Evolutionary conservation across 2,329 filamentous ascomycete species (phyloP).

Genomic region (Colletotrichum sp.): DNA sequence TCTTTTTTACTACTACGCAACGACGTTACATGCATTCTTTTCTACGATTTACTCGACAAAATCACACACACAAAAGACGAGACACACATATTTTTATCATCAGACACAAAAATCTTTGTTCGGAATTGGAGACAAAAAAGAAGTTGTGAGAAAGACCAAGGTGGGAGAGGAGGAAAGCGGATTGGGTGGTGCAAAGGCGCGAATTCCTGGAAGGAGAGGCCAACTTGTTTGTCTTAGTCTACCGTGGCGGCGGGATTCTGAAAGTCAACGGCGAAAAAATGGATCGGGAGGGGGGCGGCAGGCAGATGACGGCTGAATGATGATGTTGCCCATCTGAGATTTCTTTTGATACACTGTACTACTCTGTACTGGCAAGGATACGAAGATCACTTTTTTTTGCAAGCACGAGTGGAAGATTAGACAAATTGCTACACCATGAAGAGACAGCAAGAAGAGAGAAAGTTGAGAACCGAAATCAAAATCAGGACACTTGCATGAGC

Average conservation of each 20-base stretch:
- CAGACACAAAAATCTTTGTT: neutral
- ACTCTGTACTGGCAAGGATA: neutral
- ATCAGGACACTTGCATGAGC: neutral
- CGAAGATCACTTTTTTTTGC: neutral
- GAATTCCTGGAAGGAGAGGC: neutral
- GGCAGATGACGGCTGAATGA: neutral
- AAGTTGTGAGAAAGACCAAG: neutral
- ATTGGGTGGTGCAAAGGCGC: neutral
- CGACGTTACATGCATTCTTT: slow-evolving; percentile 7
- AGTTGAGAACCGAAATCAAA: neutral
- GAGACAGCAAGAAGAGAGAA: neutral
- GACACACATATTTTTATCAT: neutral
- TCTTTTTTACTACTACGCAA: neutral
- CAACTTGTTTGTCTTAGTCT: neutral
- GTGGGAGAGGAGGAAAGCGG: neutral
- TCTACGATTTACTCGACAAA: slow-evolving; percentile 1
- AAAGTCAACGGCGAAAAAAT: neutral
- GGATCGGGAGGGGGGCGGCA: neutral
- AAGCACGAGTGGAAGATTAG: neutral
- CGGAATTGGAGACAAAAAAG: neutral
- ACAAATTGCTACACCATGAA: neutral
- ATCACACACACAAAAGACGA: neutral
- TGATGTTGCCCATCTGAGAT: neutral
- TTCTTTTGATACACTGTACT: neutral
- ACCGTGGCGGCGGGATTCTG: neutral